Evolutionary conservation across 2,329 filamentous ascomycete species (phyloP).

Genomic region (Fusarium brachygibbosum): DNA sequence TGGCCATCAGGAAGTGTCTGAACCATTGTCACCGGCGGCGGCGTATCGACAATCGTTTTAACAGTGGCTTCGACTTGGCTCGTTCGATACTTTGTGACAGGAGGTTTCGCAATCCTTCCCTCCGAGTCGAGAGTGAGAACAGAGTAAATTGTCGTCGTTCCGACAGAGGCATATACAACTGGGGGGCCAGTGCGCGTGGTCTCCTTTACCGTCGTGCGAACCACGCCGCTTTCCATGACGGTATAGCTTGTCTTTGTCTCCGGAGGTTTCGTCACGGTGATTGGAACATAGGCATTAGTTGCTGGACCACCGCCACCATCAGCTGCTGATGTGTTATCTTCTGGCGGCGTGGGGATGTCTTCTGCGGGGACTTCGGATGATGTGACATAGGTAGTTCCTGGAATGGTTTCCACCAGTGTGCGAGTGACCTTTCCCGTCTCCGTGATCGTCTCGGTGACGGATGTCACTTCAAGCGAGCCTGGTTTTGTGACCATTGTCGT

Average conservation of each 20-base stretch:
- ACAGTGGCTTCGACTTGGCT: conserved; percentile 32
- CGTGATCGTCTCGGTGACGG: conserved; percentile 12
- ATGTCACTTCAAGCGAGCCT: conserved; percentile 13
- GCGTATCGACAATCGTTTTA: conserved; percentile 34
- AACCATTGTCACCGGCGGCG: conserved; percentile 16
- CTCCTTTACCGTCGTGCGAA: conserved; percentile 15
- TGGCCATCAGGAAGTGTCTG: conserved; percentile 32
- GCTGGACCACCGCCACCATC: not conserved
- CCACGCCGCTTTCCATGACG: conserved; percentile 2
- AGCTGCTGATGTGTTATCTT: not conserved
- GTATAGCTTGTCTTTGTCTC: conserved; percentile 21
- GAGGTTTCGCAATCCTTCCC: conserved; percentile 10
- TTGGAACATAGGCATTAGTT: not conserved
- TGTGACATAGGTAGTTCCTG: not conserved
- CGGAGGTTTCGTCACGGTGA: conserved; percentile 10
- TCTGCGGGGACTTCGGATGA: conserved; percentile 3
- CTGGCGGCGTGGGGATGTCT: not conserved
- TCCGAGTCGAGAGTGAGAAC: conserved; percentile 31
- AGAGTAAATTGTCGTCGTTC: conserved; percentile 37
- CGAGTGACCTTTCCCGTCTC: conserved; percentile 6
- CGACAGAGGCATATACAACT: conserved; percentile 27
- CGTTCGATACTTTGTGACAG: conserved; percentile 28
- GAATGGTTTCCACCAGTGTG: conserved; percentile 4
- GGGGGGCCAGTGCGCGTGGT: conserved; percentile 30
- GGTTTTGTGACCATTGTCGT: conserved; percentile 26